phyloP scores from a whole-genome alignment of 2,329 filamentous ascomycete genomes.

The Mollisiaceae sp. region DNA sequence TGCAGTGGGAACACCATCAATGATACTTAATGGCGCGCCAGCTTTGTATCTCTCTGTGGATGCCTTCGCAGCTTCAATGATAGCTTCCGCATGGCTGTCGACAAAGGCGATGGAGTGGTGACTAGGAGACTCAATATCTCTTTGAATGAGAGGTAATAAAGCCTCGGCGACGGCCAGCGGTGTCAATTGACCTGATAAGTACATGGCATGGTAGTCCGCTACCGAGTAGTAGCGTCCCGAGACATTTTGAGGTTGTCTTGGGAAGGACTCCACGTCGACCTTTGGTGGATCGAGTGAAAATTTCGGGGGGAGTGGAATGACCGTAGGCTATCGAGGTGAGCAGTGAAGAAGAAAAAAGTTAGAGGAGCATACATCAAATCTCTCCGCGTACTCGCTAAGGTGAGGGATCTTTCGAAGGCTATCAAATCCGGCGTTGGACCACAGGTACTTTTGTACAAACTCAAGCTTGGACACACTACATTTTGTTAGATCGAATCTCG shows the following conservation, averaged over 20 bases:
- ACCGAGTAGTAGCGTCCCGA: constrained; percentile 68
- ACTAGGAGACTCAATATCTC: constrained; percentile 57
- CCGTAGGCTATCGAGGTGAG: constrained; percentile 53
- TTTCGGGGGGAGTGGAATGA: constrained; percentile 53
- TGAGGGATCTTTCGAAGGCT: constrained; percentile 52
- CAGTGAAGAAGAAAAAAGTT: not conserved
- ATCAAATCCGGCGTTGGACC: constrained; percentile 68
- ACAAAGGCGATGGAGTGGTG: constrained; percentile 76
- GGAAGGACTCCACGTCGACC: constrained; percentile 48
- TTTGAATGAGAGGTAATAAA: constrained; percentile 72
- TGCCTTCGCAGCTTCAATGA: constrained; percentile 70
- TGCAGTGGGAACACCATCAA: constrained; percentile 83
- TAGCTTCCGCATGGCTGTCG: constrained; percentile 65
- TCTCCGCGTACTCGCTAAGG: constrained; percentile 51
- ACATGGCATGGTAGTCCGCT: constrained; percentile 78
- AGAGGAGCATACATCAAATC: constrained; percentile 52
- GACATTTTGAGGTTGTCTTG: constrained; percentile 48
- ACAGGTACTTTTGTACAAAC: constrained; percentile 68
- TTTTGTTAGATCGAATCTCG: constrained; percentile 11
- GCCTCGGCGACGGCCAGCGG: constrained; percentile 74
- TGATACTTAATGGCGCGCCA: constrained; percentile 67
- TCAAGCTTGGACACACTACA: constrained; percentile 63
- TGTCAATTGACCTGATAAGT: constrained; percentile 71
- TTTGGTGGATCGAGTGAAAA: constrained; percentile 25
- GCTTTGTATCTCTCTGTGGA: constrained; percentile 75